Evolutionary conservation across 106 monocot genomes (phyloP), one percentile per base, ranked within the genome.

Genomic region (Gastrodia elata): DNA sequence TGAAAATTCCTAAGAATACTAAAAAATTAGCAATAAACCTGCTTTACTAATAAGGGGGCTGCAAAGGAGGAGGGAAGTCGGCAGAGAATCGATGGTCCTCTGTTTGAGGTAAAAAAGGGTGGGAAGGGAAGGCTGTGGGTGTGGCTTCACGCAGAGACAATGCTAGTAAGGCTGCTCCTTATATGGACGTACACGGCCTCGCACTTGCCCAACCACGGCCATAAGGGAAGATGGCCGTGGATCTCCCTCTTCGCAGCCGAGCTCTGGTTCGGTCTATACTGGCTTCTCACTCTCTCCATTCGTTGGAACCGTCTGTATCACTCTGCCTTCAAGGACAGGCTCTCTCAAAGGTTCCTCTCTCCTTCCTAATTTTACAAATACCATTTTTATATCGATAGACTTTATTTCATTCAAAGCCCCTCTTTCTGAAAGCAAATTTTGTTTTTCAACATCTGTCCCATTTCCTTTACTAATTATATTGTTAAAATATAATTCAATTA

Each of bases 231-330:
- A 72, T 81, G 78, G 91, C 73, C 76, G 24, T 87, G 87, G 91
- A 37, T 81, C 15, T 85, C 81, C 24, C 13, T 91, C 55, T 57
- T 79, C 25, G 76, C 77, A 8, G 78, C 91, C 39, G 91, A 91
- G 78, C 67, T 91, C 10, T 87, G 83, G 87, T 91, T 79, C 52
- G 83, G 77, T 3, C 70, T 87, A 71, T 85, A 91, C 74, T 88
- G 88, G 87, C 34, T 88, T 35, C 52, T 91, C 70, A 88, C 85
- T 6, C 83, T 78, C 38, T 85, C 85, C n/a, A 79, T 82, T 16
- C 82, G 91, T 10, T 91, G 88, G 91, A 83, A 76, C 40, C 83
- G 83, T 25, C 33, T 73, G 43, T 78, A 82, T 42, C 77, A 73
- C 64, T 35, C 1, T 36, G 81, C 88, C 72, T 91, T 77, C 85